Conservation (phyloP, 1,284 basidiomycete genomes). For the Trametes polyzona region DNA sequence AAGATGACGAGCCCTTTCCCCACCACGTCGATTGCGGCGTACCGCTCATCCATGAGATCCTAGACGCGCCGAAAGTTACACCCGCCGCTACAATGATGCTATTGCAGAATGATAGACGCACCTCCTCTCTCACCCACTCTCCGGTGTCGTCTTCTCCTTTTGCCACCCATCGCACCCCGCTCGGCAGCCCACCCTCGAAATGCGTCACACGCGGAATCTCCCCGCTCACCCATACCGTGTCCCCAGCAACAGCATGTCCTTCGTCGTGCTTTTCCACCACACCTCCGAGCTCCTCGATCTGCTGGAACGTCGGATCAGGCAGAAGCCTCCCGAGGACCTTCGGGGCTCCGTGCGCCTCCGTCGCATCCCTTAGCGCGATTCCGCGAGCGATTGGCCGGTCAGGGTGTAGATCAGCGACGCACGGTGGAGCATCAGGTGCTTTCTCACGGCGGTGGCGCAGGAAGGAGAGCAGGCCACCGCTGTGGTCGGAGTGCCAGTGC, state of each 20-base stretch:
- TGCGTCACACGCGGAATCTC: conserved; percentile 73
- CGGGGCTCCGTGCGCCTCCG: conserved; percentile 47
- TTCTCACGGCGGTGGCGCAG: conserved; percentile 46
- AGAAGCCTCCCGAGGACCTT: conserved; percentile 64
- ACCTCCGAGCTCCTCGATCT: conserved; percentile 61
- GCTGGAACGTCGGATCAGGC: conserved; percentile 71
- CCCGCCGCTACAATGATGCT: not conserved
- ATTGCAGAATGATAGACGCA: conserved; percentile 33
- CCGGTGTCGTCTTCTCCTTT: conserved; percentile 35
- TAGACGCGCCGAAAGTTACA: conserved; percentile 30
- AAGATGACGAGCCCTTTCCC: conserved; percentile 83
- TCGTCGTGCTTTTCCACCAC: conserved; percentile 56
- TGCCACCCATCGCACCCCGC: conserved; percentile 70
- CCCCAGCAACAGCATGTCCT: conserved; percentile 65
- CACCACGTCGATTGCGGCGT: conserved; percentile 73
- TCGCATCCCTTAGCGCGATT: too few relatives aligned
- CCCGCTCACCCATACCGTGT: conserved; percentile 75
- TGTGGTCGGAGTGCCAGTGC: conserved; percentile 88
- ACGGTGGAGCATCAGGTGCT: conserved; percentile 33
- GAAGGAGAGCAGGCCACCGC: conserved; percentile 71
- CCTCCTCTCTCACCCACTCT: conserved; percentile 67
- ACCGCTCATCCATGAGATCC: conserved; percentile 84
- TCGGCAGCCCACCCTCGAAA: conserved; percentile 70
- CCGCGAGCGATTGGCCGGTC: conserved; percentile 74
- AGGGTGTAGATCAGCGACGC: conserved; percentile 75